phyloP scores from a whole-genome alignment of 208 protist species.

The Wallacemonas sp. region DNA sequence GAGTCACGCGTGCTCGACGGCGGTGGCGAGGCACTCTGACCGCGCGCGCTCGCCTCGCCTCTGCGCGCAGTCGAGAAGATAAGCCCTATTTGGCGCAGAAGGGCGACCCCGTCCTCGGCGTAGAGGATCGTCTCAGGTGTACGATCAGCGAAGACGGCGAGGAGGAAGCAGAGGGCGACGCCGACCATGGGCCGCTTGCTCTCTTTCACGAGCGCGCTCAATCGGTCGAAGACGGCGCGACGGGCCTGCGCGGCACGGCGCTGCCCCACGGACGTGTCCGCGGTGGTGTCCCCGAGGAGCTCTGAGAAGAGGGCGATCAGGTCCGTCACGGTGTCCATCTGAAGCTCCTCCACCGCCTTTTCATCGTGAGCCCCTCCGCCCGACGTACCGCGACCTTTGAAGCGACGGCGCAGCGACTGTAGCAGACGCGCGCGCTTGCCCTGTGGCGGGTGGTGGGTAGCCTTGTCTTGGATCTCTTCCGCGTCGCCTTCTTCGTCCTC shows the following conservation, averaged over 20 bases:
- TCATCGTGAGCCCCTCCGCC: background rate
- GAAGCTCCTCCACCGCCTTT: conserved; percentile 11
- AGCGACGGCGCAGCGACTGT: conserved; percentile 16
- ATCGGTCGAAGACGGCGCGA: conserved; percentile 12
- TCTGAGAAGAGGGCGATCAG: conserved; percentile 27
- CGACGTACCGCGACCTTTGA: conserved; percentile 10
- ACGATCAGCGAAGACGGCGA: conserved; percentile 38
- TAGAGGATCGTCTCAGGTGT: conserved; percentile 25
- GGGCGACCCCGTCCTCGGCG: conserved; percentile 29
- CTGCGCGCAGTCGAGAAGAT: conserved; percentile 17
- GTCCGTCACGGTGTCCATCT: conserved; percentile 28
- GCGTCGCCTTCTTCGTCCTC: background rate
- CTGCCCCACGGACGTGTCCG: background rate
- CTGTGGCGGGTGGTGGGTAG: background rate
- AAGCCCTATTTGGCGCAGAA: conserved; percentile 34
- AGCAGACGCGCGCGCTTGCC: conserved; percentile 22
- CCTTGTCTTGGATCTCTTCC: background rate
- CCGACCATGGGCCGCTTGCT: conserved; percentile 41
- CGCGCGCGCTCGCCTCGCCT: no score
- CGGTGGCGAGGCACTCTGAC: no score
- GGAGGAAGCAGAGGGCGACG: conserved; percentile 46
- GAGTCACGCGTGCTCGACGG: no score
- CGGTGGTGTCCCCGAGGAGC: conserved; percentile 13
- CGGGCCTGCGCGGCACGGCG: background rate
- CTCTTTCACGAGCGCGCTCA: conserved; percentile 1